Evolutionary conservation across 768 basidiomycete genomes (phyloP).

Genomic region (Phaeotremella fagi): DNA sequence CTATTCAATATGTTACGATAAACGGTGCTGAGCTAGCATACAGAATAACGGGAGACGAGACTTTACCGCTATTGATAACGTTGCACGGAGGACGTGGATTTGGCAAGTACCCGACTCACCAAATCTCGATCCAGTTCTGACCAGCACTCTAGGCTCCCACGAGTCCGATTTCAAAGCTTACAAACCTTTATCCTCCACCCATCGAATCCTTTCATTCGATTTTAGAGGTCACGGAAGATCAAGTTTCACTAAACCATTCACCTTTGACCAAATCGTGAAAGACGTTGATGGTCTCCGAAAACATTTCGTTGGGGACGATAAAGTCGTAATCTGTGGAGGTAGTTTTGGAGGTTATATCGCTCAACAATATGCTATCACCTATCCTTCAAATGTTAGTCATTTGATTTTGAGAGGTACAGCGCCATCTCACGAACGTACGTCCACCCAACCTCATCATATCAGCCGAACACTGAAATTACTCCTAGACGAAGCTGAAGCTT

Average conservation of each 20-base stretch:
- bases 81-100: slow-evolving; percentile 24
- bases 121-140: background rate
- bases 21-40: slow-evolving; percentile 21
- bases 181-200: slow-evolving; percentile 1
- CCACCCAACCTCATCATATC: background rate
- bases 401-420: slow-evolving; percentile 19
- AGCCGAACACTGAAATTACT: no score
- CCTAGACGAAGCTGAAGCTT: slow-evolving; percentile 23
- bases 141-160: slow-evolving; percentile 17
- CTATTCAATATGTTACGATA: slow-evolving; percentile 11
- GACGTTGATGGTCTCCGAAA: slow-evolving; percentile 12
- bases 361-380: slow-evolving; percentile 20
- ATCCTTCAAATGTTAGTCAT: slow-evolving; percentile 6
- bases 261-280: slow-evolving; percentile 15
- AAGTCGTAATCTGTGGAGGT: slow-evolving; percentile 19
- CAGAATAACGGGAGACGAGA: slow-evolving; percentile 3
- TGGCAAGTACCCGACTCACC: slow-evolving; percentile 13
- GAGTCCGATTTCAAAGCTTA: slow-evolving; percentile 16
- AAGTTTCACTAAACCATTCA: slow-evolving; percentile 12
- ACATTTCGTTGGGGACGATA: slow-evolving; percentile 7
- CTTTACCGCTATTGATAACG: slow-evolving; percentile 19
- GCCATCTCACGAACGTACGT: slow-evolving; percentile 25
- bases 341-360: slow-evolving; percentile 20
- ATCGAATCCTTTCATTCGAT: slow-evolving; percentile 13
- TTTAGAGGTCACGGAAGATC: slow-evolving; percentile 21